Base-by-base conservation (phyloP, 2,329 filamentous ascomycete genomes). In the Verticillium albo-atrum region DNA sequence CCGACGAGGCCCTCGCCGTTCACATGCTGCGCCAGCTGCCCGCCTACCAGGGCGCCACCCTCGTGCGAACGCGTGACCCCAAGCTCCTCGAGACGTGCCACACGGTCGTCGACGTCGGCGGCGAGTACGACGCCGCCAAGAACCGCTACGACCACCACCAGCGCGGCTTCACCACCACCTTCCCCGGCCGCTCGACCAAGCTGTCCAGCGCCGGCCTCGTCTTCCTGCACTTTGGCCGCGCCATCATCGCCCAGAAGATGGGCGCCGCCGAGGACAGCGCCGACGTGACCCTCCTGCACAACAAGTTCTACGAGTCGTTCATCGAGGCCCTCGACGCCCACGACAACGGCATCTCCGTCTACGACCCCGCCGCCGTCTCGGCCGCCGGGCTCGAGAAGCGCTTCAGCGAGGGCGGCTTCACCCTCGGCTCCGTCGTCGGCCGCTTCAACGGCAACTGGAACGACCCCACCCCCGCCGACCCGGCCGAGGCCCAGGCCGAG, bases 111-210 rank as follows among this genome's bases (percentile, higher is more conserved):
- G 95, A 99, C 72, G 95, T 98, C n/a, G 93, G 94, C 71, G 94
- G 93, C 68, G 90, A 94, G 75, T 98, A 99, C 78, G 89, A 97
- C 71, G 78, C 90, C 58, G 74, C 79, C 56, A 77, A 77, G 64
- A 86, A 92, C 76, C 90, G 94, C 68, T 99, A 91, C 81, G 95
- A 99, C 77, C 95, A 99, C 79, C 95, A 99, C 83, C 95, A 99
- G 82, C 92, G 94, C 65, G 88, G 87, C 71, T 99, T 99, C 81
- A 77, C 78, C 61, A 89, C 90, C 60, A 92, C 89, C 54, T 99
- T 99, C 77, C 92, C 94, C 23, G 85, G 85, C 62, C 89, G 90
- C 70, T 74, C 77, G 58, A 99, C 95, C 64, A 97, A 96, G 82
- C 89, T 99, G 60, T 96, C 91, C 59, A 96, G 91, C 62, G 95